Percentiles rank a stretch among this genome's conserved stretches.
Evolutionary conservation across 305 asterid species (phyloP).

Genomic region (Petunia hybrid): DNA sequence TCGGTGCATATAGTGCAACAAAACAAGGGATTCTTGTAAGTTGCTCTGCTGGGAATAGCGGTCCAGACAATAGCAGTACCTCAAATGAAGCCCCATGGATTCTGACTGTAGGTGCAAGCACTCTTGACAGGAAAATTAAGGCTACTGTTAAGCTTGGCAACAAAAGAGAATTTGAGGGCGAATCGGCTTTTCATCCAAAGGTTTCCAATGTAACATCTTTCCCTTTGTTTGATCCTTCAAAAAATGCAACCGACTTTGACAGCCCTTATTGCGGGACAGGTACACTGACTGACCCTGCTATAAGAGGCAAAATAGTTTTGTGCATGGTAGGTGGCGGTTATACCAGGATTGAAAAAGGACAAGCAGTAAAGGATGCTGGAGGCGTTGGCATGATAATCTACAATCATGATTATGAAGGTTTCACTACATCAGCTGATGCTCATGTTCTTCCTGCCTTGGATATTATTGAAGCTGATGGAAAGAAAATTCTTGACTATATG

Average conservation of each 20-base stretch:
- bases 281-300: constrained; percentile 26
- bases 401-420: not conserved
- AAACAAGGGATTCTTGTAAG: not conserved
- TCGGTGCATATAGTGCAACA: constrained; percentile 43
- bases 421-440: constrained; percentile 7
- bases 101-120: constrained; percentile 11
- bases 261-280: constrained; percentile 29
- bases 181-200: constrained; percentile 52
- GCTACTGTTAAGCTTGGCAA: no score
- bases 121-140: constrained; percentile 30
- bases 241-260: not conserved
- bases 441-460: constrained; percentile 48
- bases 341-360: not conserved
- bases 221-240: constrained; percentile 39
- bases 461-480: constrained; percentile 33
- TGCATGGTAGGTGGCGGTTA: constrained; percentile 32
- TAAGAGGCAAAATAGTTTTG: constrained; percentile 44
- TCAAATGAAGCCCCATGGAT: constrained; percentile 8
- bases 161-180: constrained; percentile 40
- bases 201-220: constrained; percentile 35
- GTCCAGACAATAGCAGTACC: not conserved
- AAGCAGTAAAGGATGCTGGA: constrained; percentile 30
- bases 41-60: not conserved
- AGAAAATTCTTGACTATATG: constrained; percentile 37
- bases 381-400: constrained; percentile 57